A percentile compares a stretch with the other conserved stretches of the same genome.
Evolutionary conservation across 495 filamentous ascomycete species (phyloP).

Genomic region (Filosporella fistucella): DNA sequence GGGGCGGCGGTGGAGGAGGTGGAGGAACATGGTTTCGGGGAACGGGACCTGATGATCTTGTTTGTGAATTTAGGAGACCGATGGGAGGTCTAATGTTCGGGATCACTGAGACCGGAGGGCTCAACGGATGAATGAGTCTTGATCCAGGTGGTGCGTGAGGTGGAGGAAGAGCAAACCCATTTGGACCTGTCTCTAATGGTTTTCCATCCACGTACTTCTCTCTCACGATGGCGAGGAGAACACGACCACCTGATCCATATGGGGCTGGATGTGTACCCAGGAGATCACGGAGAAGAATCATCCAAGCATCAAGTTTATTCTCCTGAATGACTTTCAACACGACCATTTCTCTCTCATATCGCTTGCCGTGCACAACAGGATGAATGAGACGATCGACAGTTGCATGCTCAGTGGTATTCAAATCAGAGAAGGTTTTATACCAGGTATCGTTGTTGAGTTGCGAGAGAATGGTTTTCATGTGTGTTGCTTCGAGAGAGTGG

Average conservation of each 20-base stretch:
- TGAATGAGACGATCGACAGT: constrained; percentile 4
- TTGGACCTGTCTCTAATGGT: not conserved
- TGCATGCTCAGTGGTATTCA: constrained; percentile 5
- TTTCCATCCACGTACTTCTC: constrained; percentile 15
- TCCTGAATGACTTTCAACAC: constrained; percentile 19
- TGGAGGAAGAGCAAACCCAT: not conserved
- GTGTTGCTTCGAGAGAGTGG: constrained; percentile 40
- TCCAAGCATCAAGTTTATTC: constrained; percentile 8
- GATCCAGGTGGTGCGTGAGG: not conserved
- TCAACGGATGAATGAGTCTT: not conserved
- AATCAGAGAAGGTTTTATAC: constrained; percentile 18
- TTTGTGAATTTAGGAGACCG: too few species aligned
- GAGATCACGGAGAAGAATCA: constrained; percentile 3
- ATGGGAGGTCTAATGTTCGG: not conserved
- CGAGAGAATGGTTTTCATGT: constrained; percentile 48
- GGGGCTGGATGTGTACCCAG: not conserved
- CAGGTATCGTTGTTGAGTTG: constrained; percentile 20
- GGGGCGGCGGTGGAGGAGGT: not conserved
- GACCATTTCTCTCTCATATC: constrained; percentile 12
- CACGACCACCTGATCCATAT: not conserved
- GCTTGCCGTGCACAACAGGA: not conserved
- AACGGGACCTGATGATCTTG: not conserved
- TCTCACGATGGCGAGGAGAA: constrained; percentile 14
- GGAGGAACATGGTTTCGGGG: not conserved
- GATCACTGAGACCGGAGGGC: not conserved